Evolutionary conservation across 768 basidiomycete genomes (phyloP).

Genomic region (Pleurotus giganteus): DNA sequence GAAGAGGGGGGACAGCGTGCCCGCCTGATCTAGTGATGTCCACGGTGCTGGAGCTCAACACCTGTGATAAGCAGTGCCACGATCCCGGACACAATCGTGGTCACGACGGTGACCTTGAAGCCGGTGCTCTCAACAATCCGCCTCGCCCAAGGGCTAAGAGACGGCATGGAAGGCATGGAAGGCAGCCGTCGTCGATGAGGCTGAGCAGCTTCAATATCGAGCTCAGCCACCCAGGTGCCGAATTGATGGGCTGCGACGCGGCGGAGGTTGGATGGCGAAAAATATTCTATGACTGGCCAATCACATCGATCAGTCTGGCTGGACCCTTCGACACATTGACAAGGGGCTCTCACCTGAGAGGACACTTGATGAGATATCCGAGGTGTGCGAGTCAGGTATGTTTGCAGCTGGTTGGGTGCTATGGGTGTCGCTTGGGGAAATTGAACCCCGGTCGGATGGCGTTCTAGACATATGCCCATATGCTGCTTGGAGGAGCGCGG

Average conservation of each 20-base stretch:
- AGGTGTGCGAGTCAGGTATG: no score
- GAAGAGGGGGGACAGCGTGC: no score
- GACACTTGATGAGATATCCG: no score
- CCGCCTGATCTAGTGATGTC: no score
- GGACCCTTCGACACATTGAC: no score
- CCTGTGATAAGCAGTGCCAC: neutral
- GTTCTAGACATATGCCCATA: no score
- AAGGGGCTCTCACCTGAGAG: no score
- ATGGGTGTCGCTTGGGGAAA: no score
- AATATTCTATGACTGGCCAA: neutral
- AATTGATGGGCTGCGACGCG: neutral
- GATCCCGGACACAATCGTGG: neutral
- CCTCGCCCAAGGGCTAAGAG: neutral
- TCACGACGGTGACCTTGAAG: neutral
- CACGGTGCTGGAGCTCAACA: neutral
- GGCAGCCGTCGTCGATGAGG: neutral
- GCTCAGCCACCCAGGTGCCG: neutral
- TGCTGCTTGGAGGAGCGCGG: no score
- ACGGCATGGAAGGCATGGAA: neutral
- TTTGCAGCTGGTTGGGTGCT: no score
- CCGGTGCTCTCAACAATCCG: neutral
- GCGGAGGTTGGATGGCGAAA: neutral
- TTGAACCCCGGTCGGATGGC: no score
- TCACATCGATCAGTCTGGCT: no score
- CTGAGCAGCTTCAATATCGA: neutral